These are phyloP conservation scores for Nidularia pulvinata DNA, from an alignment of 768 basidiomycete species.

Conservation along the genomic window DNA sequence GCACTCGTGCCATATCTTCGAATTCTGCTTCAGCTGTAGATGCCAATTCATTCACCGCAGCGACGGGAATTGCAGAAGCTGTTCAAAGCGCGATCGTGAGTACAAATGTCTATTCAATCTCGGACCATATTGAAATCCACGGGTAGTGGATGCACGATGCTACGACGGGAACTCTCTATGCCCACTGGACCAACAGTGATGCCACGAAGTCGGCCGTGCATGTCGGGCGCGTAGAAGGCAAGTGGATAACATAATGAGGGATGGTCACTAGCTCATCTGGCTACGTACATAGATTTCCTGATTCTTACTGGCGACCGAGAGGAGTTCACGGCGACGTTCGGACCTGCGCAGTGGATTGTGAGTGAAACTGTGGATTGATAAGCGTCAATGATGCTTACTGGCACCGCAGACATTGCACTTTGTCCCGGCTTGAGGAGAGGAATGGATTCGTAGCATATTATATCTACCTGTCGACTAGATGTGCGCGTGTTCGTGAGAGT, in stretches of 20 bases:
- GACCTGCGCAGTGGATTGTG: constrained; percentile 1
- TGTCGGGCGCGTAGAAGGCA: background rate
- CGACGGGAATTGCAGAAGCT: constrained; percentile 1
- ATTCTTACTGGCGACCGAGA: background rate
- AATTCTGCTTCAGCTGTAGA: background rate
- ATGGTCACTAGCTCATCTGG: background rate
- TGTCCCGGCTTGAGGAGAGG: background rate
- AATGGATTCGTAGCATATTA: too few species aligned
- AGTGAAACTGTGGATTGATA: background rate
- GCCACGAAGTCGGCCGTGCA: background rate
- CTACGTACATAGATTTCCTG: background rate
- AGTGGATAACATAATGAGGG: background rate
- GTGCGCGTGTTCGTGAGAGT: too few species aligned
- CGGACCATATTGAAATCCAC: too few species aligned
- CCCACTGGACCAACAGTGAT: background rate
- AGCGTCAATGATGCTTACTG: background rate
- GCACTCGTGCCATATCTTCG: background rate
- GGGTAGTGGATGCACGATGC: background rate
- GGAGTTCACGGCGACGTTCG: background rate
- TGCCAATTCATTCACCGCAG: constrained; percentile 6
- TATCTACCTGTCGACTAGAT: too few species aligned
- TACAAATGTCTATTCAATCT: background rate
- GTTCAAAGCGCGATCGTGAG: constrained; percentile 9
- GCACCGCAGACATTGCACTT: background rate
- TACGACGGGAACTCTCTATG: background rate